These are phyloP conservation scores for Artomyces pyxidatus DNA, from an alignment of 768 basidiomycete genomes.

Conservation along the genomic window DNA sequence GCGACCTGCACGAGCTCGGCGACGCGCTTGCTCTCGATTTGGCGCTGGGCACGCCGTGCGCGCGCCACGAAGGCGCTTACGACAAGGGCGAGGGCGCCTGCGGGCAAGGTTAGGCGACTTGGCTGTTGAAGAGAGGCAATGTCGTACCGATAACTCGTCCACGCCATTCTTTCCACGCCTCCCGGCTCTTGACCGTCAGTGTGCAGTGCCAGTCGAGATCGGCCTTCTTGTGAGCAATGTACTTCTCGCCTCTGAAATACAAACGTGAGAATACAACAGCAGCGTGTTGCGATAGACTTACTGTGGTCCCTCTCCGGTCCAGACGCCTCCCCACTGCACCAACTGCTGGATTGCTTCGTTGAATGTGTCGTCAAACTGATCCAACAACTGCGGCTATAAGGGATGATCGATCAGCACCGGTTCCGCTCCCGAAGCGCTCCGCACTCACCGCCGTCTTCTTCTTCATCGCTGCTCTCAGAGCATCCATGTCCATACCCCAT, in stretches of 20 bases:
- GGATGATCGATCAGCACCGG: background rate
- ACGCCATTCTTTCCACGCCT: slow-evolving; percentile 65
- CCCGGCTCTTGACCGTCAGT: slow-evolving; percentile 55
- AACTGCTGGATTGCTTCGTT: slow-evolving; percentile 74
- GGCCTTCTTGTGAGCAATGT: slow-evolving; percentile 66
- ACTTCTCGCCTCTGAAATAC: slow-evolving; percentile 52
- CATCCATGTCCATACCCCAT: slow-evolving; percentile 65
- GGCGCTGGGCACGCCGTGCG: slow-evolving; percentile 39
- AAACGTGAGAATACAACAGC: slow-evolving; percentile 5
- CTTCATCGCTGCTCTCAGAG: slow-evolving; percentile 49
- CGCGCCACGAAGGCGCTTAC: slow-evolving; percentile 21
- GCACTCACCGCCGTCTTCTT: slow-evolving; percentile 47
- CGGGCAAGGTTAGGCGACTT: slow-evolving; percentile 3
- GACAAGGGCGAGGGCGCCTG: slow-evolving; percentile 17
- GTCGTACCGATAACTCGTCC: slow-evolving; percentile 51
- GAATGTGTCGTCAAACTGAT: slow-evolving; percentile 63
- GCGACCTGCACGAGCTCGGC: slow-evolving; percentile 71
- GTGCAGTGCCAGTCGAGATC: slow-evolving; percentile 61
- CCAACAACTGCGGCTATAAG: slow-evolving; percentile 44
- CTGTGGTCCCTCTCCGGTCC: slow-evolving; percentile 57
- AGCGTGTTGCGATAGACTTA: slow-evolving; percentile 30
- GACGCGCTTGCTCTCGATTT: slow-evolving; percentile 56
- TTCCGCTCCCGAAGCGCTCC: background rate
- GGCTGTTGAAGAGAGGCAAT: background rate
- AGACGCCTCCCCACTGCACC: slow-evolving; percentile 62